Evolutionary conservation across 305 asterid species (phyloP), one percentile per base, ranked within the genome.

Genomic region (Withania somnifera): DNA sequence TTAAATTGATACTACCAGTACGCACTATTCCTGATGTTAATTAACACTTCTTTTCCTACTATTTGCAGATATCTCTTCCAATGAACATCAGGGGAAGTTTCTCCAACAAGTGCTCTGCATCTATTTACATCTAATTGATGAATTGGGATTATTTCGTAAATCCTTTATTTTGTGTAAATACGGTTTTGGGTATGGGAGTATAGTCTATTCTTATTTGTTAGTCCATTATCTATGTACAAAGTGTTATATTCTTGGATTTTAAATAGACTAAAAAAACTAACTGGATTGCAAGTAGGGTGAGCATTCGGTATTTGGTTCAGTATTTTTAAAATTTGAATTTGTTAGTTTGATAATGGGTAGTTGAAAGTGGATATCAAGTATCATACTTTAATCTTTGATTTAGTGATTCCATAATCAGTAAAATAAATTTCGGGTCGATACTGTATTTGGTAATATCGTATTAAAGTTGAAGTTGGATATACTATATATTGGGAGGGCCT

Each of bases 51-150:
- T 5, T 78, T 63, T 13, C 20, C 13, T 77, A 50, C 2, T 11
- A 2, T 17, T 68, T 91, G 11, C 91, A 91, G 96, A 80, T 89
- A 79, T 87, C 96, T 81, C 80, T 91, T 77, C 92, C 95, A 54
- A 79, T 84, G 30, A 83, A 76, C 53, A 85, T 47, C 42, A 15
- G 88, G 68, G 88, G 90, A 52, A 83, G 86, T 20, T 82, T 93
- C 67, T 89, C 93, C 86, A 87, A 90, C 83, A 90, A 86, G 86
- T 93, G 97, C 53, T 84, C 93, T 51, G 13, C 85, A 3, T 88
- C 91, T 64, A 64, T 93, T 82, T 83, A 90, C 69, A n/a, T 91
- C 80, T 91, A 90, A 1, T 26, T 24, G 66, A 81, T 34, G 11
- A 50, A 50, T 50, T 13, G 54, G 54, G 26, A 26, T 13, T 26